These are phyloP conservation scores for Entomortierella beljakovae DNA, from an alignment of 192 early-diverging fungal genomes.

Conservation along the genomic window DNA sequence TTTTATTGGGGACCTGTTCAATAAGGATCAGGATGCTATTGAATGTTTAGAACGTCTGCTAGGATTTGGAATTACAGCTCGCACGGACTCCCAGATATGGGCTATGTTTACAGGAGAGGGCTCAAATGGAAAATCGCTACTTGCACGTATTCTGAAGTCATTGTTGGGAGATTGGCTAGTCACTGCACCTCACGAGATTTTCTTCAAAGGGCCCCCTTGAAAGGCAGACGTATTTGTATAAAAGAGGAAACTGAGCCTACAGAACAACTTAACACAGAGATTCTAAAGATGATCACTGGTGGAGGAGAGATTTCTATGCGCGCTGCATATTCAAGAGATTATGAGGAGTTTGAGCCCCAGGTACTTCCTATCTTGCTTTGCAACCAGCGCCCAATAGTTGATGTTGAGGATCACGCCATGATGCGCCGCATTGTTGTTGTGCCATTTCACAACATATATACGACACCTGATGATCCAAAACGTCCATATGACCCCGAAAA, in stretches of 20 bases:
- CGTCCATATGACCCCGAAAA: background rate
- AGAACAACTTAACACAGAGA: constrained; percentile 8
- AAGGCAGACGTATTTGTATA: constrained; percentile 9
- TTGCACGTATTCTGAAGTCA: background rate
- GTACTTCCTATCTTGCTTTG: constrained; percentile 5
- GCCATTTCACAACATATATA: background rate
- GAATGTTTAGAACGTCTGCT: constrained; percentile 4
- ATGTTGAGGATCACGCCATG: constrained; percentile 2
- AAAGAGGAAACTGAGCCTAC: constrained; percentile 11
- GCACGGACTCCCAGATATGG: constrained; percentile 7
- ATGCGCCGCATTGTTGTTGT: constrained; percentile 13
- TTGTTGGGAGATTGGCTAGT: background rate
- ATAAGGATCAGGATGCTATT: background rate
- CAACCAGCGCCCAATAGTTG: constrained; percentile 8
- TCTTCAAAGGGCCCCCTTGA: constrained; percentile 8
- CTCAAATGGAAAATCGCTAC: constrained; percentile 11
- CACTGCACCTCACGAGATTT: constrained; percentile 9
- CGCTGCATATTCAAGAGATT: background rate
- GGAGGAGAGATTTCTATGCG: constrained; percentile 4
- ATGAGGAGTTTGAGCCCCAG: constrained; percentile 3
- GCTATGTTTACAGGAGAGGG: constrained; percentile 3
- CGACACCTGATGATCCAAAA: background rate
- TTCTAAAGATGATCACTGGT: constrained; percentile 2
- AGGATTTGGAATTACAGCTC: constrained; percentile 6
- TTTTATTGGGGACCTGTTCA: constrained; percentile 1